Evolutionary conservation across 768 basidiomycete genomes (phyloP).

Genomic region (Hygrophorus russula): DNA sequence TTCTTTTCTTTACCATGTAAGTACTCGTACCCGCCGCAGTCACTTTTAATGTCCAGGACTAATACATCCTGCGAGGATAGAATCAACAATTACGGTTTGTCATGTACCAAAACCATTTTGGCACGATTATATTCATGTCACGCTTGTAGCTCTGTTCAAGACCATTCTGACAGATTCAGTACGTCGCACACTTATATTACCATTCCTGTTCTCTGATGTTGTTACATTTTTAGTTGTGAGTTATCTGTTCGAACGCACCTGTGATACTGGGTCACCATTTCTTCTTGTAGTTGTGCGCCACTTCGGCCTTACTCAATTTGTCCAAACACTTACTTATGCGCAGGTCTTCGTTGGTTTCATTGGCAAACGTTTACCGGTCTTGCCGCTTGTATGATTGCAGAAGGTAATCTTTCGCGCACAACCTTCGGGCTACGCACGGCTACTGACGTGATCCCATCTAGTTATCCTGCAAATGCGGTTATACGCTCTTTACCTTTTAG

Average conservation of each 20-base stretch:
- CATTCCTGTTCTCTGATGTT: neutral
- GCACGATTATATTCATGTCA: neutral
- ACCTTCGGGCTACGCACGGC: neutral
- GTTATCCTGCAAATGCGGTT: constrained; percentile 52
- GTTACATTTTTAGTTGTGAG: constrained; percentile 12
- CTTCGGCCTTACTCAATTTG: no score
- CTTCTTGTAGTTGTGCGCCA: constrained; percentile 16
- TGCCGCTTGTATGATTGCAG: constrained; percentile 39
- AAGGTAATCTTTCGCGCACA: constrained; percentile 30
- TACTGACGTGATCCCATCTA: constrained; percentile 11
- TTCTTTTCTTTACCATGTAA: constrained; percentile 37
- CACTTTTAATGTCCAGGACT: neutral
- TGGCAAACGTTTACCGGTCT: constrained; percentile 59
- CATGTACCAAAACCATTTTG: no score
- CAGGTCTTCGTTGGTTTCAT: constrained; percentile 14
- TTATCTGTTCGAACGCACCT: neutral
- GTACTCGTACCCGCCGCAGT: constrained; percentile 13
- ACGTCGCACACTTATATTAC: constrained; percentile 12
- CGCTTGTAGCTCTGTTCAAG: constrained; percentile 25
- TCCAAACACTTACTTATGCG: neutral
- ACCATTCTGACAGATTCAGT: constrained; percentile 26
- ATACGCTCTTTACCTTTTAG: constrained; percentile 48
- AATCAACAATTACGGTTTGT: constrained; percentile 43
- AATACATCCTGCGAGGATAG: constrained; percentile 14
- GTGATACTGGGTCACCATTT: neutral